Evolutionary conservation across 2,329 filamentous ascomycete species (phyloP).

Genomic region (Colletotrichum lentis): DNA sequence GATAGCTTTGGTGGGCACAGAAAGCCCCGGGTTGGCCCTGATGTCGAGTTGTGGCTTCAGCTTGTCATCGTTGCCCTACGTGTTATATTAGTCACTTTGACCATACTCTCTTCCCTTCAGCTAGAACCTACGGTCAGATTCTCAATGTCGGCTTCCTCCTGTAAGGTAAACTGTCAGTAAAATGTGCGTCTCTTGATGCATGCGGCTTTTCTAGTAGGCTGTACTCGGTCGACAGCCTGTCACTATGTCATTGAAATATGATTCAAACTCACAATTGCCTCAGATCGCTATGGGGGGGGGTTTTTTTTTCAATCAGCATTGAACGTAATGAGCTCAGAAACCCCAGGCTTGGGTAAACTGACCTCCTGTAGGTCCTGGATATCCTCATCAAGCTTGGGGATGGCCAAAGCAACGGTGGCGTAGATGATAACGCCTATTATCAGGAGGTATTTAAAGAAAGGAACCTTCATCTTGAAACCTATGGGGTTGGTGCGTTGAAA

Average conservation of each 20-base stretch:
- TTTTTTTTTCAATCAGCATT: too few relatives aligned
- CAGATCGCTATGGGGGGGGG: not conserved
- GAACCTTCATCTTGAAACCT: not conserved
- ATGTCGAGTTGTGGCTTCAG: not conserved
- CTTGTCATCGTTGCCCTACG: not conserved
- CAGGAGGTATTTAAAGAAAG: not conserved
- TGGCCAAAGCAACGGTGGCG: not conserved
- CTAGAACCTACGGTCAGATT: not conserved
- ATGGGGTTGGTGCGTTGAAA: not conserved
- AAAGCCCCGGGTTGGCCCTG: not conserved
- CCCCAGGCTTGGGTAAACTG: not conserved
- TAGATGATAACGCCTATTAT: conserved; percentile 7
- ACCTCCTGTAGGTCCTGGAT: not conserved
- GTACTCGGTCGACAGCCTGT: not conserved
- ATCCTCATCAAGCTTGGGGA: conserved; percentile 3
- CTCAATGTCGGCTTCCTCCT: not conserved
- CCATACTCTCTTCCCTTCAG: not conserved
- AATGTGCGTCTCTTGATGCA: not conserved
- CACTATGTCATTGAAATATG: too few relatives aligned
- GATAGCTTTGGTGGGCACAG: too few relatives aligned
- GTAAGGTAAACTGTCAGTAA: not conserved
- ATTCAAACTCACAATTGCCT: not conserved
- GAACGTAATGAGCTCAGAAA: not conserved
- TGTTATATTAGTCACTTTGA: not conserved
- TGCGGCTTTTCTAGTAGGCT: not conserved